Evolutionary conservation across 148 eudicot species (phyloP).

Genomic region (Diospyros lotus): DNA sequence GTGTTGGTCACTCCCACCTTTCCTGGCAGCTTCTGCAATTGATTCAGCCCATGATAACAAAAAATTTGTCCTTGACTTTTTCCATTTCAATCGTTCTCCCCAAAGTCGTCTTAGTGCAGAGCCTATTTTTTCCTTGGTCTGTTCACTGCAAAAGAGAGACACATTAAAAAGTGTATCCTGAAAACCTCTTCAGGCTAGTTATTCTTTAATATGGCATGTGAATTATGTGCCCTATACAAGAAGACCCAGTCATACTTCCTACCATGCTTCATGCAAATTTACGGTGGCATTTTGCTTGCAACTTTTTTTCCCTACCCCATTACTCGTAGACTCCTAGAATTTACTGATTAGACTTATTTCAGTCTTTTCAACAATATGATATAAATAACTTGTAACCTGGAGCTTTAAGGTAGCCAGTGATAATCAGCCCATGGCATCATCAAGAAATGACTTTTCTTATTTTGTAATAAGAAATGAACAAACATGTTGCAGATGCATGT

Average conservation of each 20-base stretch:
- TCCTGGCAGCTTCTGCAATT: conserved; percentile 75
- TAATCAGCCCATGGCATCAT: neutral
- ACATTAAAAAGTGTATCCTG: neutral
- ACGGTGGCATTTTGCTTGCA: neutral
- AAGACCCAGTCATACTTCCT: conserved; percentile 3
- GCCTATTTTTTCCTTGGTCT: conserved; percentile 63
- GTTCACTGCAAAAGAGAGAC: conserved; percentile 48
- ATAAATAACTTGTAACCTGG: neutral
- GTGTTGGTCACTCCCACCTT: conserved; percentile 58
- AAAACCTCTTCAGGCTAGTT: neutral
- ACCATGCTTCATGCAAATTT: neutral
- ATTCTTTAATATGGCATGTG: neutral
- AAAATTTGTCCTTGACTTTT: conserved; percentile 56
- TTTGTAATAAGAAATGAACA: neutral
- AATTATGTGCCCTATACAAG: neutral
- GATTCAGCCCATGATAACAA: conserved; percentile 62
- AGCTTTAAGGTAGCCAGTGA: neutral
- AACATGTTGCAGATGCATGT: neutral
- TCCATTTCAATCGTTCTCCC: conserved; percentile 61
- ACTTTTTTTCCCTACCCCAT: neutral
- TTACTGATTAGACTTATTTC: neutral
- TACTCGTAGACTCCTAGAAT: neutral
- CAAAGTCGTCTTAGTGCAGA: conserved; percentile 59
- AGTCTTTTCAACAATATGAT: neutral
- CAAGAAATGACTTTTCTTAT: neutral